Conservation (phyloP, 208 protist species). For the Crithidia sp. region DNA sequence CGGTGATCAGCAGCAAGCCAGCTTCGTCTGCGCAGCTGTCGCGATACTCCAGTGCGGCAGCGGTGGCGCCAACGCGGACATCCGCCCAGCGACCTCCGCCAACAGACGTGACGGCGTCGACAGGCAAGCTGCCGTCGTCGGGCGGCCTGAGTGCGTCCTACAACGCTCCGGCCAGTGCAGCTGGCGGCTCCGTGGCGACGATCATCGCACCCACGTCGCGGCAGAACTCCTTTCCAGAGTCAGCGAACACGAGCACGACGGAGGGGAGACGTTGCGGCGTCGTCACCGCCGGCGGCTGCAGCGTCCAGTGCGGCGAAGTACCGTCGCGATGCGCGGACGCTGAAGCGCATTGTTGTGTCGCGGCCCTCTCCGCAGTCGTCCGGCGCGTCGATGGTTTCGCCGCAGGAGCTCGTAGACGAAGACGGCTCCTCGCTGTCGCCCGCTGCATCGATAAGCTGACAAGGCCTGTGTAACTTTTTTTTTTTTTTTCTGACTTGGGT, state of each 20-base stretch:
- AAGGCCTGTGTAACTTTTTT: background rate
- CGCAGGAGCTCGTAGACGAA: slow-evolving; percentile 15
- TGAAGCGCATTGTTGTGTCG: slow-evolving; percentile 22
- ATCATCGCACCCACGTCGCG: background rate
- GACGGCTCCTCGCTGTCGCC: background rate
- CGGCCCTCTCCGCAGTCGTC: slow-evolving; percentile 24
- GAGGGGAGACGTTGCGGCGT: too few relatives aligned
- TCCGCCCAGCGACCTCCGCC: background rate
- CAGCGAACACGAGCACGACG: background rate
- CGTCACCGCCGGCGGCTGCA: too few relatives aligned
- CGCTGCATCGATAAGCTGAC: background rate
- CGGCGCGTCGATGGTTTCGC: slow-evolving; percentile 3
- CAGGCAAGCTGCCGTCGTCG: background rate
- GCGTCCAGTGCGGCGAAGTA: slow-evolving; percentile 7
- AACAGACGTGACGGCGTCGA: background rate
- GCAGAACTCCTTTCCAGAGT: background rate
- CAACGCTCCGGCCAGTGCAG: background rate
- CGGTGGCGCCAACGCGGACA: slow-evolving; percentile 14
- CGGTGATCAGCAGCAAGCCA: slow-evolving; percentile 16
- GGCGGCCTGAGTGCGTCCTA: background rate
- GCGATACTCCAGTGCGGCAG: slow-evolving; percentile 8
- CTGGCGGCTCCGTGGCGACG: background rate
- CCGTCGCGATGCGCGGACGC: slow-evolving; percentile 26
- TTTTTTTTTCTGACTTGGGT: background rate
- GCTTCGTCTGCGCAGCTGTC: slow-evolving; percentile 11